Evolutionary conservation across 2,329 filamentous ascomycete genomes (phyloP), one percentile per base, ranked within the genome.

Genomic region (Fusarium beomiforme): DNA sequence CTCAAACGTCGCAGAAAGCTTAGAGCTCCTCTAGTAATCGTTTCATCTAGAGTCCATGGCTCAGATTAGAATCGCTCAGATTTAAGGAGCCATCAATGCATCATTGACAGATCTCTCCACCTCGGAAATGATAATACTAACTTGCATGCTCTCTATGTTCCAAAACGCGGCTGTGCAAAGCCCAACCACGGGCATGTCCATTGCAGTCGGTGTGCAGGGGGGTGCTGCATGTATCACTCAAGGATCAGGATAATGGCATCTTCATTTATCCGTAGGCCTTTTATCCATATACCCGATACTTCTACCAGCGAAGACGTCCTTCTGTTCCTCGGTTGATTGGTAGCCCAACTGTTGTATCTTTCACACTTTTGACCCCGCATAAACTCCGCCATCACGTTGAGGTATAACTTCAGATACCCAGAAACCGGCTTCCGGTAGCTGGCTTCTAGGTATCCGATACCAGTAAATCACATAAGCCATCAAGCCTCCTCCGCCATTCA

Each of bases 171-270:
- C 50, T 54, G 36, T 21, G n/a, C 11, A 19, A 37, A 43, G 50
- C 36, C 24, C 29, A 29, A n/a, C 16, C 50, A 8, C 19, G n/a
- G 26, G 36, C 36, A 17, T 19, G 4, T 16, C 12, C 14, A 8
- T 2, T 31, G 6, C 39, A 54, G 50, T 17, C 50, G 50, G 50
- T 54, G 50, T 54, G 36, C 50, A 54, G 34, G 50, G 50, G 8
- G 10, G 9, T 0, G 19, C 11, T 44, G n/a, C 50, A 54, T 29
- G 26, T 19, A 37, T 37, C 14, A 21, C 8, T 13, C 23, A 24
- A 13, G 23, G 39, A 26, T 21, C 33, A 39, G 19, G 17, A 21
- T 39, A 29, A 39, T 29, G 23, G 17, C 0, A 17, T 26, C 17
- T n/a, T 14, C 16, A 23, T 21, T 16, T 11, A 24, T n/a, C 47